Evolutionary conservation across 129 eudicot genomes (phyloP), one percentile per base, ranked within the genome.

Genomic region (Lactuca sativa): DNA sequence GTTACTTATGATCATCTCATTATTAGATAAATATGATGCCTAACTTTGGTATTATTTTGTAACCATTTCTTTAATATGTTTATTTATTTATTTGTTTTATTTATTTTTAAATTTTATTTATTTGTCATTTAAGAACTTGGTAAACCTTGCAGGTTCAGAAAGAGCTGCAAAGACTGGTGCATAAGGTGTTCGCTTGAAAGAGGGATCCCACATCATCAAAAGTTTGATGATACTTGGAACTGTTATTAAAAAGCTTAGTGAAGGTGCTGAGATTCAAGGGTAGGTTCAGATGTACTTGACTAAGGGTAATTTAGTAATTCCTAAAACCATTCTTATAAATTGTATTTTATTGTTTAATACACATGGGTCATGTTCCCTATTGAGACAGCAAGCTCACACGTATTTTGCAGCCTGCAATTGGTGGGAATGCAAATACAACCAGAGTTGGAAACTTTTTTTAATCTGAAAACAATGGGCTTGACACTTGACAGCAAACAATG

Each of bases 111-210:
- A 1, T 69, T 71, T 54, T 51, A 64, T 4, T 61, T 56, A 62
- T 66, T 25, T 38, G 52, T 41, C 25, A 53, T 14, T 37, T 41
- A 48, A 95, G 99, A 95, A 95, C 73, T 80, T 90, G 85, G 99
- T 95, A 67, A 97, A 95, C 76, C 87, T 90, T 65, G n/a, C n/a
- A n/a, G n/a, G n/a, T n/a, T n/a, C n/a, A n/a, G n/a, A n/a, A n/a
- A n/a, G n/a, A n/a, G n/a, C 99, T 80, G 96, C 99, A 55, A 95
- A 95, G 82, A 95, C 99, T 55, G 99, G 99, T 78, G 99, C 99
- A 59, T 97, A 95, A 85, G 99, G 99, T 64, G 97, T 87, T 60
- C 99, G 97, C 48, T 72, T 95, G 77, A 95, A 95, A 85, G 99
- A 95, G 81, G 99, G 97, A 12, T 95, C 99, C 34, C 99, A 95